Evolutionary conservation across 768 basidiomycete species (phyloP).

Genomic region (Trametes gibbosa): DNA sequence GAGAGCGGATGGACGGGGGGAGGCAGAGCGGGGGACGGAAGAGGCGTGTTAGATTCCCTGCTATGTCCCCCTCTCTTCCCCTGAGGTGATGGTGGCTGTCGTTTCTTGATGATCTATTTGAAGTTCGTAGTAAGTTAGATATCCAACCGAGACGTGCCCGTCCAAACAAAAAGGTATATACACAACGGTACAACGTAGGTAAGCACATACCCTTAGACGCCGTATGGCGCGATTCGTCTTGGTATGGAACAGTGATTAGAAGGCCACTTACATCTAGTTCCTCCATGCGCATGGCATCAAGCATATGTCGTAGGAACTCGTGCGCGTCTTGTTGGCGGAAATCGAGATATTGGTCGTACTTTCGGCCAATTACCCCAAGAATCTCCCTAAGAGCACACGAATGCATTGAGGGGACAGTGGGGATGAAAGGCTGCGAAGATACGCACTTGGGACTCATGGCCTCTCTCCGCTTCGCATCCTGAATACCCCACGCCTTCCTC

Average conservation of each 20-base stretch:
- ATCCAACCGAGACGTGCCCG: neutral
- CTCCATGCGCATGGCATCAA: slow-evolving; percentile 94
- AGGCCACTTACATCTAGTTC: slow-evolving; percentile 70
- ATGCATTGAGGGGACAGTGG: neutral
- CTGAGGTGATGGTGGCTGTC: slow-evolving; percentile 46
- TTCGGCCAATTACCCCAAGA: slow-evolving; percentile 66
- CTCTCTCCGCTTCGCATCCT: slow-evolving; percentile 48
- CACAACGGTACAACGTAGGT: no score
- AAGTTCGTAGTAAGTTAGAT: neutral
- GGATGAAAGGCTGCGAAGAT: neutral
- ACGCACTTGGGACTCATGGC: slow-evolving; percentile 68
- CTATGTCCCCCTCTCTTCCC: slow-evolving; percentile 32
- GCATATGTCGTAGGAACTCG: slow-evolving; percentile 84
- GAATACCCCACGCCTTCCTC: slow-evolving; percentile 62
- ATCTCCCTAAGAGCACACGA: slow-evolving; percentile 45
- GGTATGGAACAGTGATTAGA: neutral
- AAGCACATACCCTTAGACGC: no score
- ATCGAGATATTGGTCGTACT: slow-evolving; percentile 93
- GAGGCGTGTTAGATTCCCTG: neutral
- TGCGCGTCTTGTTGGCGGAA: slow-evolving; percentile 97
- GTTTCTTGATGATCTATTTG: slow-evolving; percentile 82
- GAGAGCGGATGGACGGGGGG: neutral
- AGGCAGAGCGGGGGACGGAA: neutral
- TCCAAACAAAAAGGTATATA: no score
- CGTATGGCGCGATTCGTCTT: no score